Base-by-base conservation (phyloP, 2,329 filamentous ascomycete species). In the Domatiomyces catenatus region DNA sequence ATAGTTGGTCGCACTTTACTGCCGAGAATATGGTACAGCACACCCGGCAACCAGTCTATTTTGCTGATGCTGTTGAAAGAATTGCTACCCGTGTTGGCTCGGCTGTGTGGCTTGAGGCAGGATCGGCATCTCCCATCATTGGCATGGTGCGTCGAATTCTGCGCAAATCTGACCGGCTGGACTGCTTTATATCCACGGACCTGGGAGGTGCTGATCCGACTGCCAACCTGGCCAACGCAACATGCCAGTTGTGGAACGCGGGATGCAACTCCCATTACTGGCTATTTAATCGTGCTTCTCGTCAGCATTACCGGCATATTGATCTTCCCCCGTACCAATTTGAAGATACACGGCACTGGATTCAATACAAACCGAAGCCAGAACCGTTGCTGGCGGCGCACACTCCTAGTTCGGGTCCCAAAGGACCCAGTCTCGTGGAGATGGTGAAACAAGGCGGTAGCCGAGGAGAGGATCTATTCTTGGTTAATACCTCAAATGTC, bases 71-170 rank as follows among this genome's bases (percentile, higher is more conserved):
- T 1, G 39, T 66, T 1, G 46, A 58, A 5, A 51, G 66, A 15
- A 32, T 68, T 0, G 52, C 52, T 6, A 47, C 50, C 12, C 47
- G 56, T 15, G 52, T 60, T 15, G 58, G 60, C 1, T 48, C 50
- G 0, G 55, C 53, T 39, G 50, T 63, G 17, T 68, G 61, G 59
- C 51, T 69, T 4, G 67, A 69, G 46, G 63, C 63, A 2, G 66
- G 66, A 5, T 61, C 61, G 0, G 57, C 56, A 8, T 60, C 62
- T 0, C 59, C 63, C 2, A 59, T 64, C 15, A 59, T 60, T 0
- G 28, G 48, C 17, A 65, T 67, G 61, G 59, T 57, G 1, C 50
- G 58, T 15, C 59, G 61, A 1, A 62, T 61, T 1, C 52, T 63
- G 18, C 48, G 50, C 0, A 53, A 39, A 2, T 15, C 12, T 3